These are phyloP conservation scores for Flammula alnicola DNA, from an alignment of 1,284 basidiomycete species.

Conservation along the genomic window DNA sequence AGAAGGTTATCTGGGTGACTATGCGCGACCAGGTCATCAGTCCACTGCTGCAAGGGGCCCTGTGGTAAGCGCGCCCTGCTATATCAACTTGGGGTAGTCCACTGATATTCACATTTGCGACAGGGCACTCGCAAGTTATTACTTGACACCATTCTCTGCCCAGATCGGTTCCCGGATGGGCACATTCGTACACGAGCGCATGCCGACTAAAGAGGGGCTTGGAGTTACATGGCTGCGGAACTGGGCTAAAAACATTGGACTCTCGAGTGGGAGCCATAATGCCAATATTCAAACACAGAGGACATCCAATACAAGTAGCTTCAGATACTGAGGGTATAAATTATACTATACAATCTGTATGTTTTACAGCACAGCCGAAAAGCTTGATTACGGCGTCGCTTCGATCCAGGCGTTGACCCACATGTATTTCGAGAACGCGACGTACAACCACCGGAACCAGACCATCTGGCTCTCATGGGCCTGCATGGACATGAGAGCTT, in stretches of 20 bases:
- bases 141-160: constrained; percentile 42
- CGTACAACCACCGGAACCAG: constrained; percentile 91
- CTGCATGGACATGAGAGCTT: constrained; percentile 72
- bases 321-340: constrained; percentile 7
- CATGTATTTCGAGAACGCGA: constrained; percentile 87
- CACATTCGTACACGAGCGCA: constrained; percentile 29
- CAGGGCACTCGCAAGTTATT: constrained; percentile 48
- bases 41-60: constrained; percentile 70
- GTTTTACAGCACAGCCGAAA: too few species aligned
- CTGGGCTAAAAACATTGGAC: constrained; percentile 41
- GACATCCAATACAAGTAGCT: constrained; percentile 5
- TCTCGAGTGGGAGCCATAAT: constrained; percentile 12
- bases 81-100: too few species aligned
- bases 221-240: constrained; percentile 49
- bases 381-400: constrained; percentile 26
- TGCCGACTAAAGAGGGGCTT: constrained; percentile 44
- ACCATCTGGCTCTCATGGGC: constrained; percentile 79
- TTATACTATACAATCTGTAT: constrained; percentile 11
- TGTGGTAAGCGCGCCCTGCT: constrained; percentile 52
- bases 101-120: too few species aligned
- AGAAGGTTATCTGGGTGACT: constrained; percentile 63
- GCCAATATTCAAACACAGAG: neutral
- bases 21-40: constrained; percentile 69
- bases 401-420: constrained; percentile 87
- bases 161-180: constrained; percentile 35